Percentiles rank a stretch among this genome's conserved stretches.
These are phyloP conservation scores for Trichoderma endophyticum DNA, from an alignment of 2,329 filamentous ascomycete genomes.

Conservation along the genomic window DNA sequence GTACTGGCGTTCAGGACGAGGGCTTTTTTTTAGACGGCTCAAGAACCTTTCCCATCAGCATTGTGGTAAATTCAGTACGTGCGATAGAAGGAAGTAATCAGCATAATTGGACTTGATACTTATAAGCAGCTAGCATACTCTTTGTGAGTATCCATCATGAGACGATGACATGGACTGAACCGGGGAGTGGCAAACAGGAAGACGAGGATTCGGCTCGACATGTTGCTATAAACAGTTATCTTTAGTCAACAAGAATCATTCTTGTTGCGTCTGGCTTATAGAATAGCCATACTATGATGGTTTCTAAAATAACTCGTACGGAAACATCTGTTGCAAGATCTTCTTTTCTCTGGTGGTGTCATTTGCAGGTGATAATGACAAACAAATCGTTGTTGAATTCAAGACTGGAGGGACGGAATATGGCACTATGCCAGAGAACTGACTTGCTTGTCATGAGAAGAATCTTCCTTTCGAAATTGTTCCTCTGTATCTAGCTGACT, in stretches of 20 bases:
- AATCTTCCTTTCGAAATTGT: no score
- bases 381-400: not conserved
- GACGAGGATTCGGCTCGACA: not conserved
- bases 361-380: no score
- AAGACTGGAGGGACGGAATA: not conserved
- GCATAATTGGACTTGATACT: not conserved
- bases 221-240: not conserved
- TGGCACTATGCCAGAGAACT: not conserved
- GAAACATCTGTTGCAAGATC: not conserved
- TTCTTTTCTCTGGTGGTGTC: not conserved
- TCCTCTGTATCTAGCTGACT: no score
- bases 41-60: not conserved
- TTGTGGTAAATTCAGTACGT: not conserved
- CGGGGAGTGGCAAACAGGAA: not conserved
- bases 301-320: not conserved
- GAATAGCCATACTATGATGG: not conserved
- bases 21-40: not conserved
- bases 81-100: not conserved
- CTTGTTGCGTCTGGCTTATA: not conserved
- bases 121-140: rapidly evolving
- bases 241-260: not conserved
- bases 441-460: not conserved
- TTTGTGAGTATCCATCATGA: not conserved
- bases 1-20: not conserved
- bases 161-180: not conserved